Evolutionary conservation across 169 alveolate genomes (phyloP).

Genomic region (Perkinsus olseni): DNA sequence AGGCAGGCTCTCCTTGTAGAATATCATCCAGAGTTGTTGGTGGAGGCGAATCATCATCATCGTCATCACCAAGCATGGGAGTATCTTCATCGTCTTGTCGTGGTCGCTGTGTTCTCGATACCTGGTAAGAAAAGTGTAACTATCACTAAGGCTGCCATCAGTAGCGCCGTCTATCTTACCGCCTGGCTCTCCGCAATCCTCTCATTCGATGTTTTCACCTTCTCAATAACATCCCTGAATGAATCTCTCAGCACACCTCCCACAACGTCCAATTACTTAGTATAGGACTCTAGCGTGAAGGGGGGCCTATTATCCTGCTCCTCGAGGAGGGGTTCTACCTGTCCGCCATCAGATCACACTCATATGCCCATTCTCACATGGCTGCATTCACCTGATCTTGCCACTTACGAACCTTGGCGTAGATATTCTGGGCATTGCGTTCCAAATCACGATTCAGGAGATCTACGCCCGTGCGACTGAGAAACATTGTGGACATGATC

Average conservation of each 20-base stretch:
- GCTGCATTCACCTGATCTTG: neutral
- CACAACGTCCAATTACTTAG: neutral
- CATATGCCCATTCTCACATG: neutral
- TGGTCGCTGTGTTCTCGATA: neutral
- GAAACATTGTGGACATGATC: neutral
- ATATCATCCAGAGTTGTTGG: neutral
- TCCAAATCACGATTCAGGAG: neutral
- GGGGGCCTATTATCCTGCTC: neutral
- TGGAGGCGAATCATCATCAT: neutral
- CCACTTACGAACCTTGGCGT: neutral
- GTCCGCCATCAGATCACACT: neutral
- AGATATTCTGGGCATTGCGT: neutral
- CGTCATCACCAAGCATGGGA: neutral
- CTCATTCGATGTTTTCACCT: neutral
- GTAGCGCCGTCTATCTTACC: neutral
- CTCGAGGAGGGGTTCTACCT: neutral
- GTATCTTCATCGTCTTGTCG: neutral
- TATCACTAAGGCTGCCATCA: neutral
- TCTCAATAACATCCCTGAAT: neutral
- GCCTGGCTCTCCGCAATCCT: neutral
- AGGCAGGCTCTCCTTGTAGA: neutral
- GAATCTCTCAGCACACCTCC: neutral
- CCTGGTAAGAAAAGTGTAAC: neutral
- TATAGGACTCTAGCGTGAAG: neutral
- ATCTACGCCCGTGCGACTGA: neutral